Evolutionary conservation across 176 grass and related monocot genomes (phyloP).

Genomic region (Avena insularis): DNA sequence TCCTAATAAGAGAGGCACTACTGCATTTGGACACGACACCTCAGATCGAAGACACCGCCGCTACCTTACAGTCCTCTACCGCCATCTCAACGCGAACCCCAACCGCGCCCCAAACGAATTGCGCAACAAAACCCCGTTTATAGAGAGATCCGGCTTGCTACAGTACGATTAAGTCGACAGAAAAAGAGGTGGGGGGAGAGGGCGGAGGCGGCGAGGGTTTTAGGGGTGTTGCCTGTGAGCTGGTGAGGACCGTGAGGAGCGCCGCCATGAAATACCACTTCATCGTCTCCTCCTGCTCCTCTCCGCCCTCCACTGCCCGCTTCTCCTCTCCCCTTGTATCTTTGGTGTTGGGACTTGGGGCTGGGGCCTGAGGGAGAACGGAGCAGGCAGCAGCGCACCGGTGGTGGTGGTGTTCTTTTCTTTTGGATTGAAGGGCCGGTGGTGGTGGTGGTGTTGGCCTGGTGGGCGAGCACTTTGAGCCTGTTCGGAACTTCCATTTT

Average conservation of each 20-base stretch:
- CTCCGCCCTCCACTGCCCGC: neutral
- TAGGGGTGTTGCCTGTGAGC: conserved; percentile 69
- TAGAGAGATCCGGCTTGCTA: conserved; percentile 19
- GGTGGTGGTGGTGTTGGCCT: neutral
- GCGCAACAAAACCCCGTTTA: neutral
- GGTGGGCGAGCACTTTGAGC: neutral
- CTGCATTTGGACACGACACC: neutral
- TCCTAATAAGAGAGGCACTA: neutral
- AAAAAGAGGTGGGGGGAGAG: neutral
- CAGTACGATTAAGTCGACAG: neutral
- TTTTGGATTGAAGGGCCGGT: neutral
- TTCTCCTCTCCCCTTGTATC: neutral
- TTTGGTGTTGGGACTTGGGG: neutral
- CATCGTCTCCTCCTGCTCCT: conserved; percentile 48
- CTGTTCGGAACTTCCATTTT: neutral
- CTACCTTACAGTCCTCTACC: neutral
- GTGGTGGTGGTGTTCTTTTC: neutral
- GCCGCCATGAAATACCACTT: conserved; percentile 81
- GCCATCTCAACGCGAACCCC: neutral
- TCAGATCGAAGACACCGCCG: conserved; percentile 13
- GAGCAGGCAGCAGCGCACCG: conserved; percentile 13
- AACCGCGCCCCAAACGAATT: neutral
- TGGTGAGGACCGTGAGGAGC: conserved; percentile 94
- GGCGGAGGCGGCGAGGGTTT: neutral
- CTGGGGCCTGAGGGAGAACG: neutral